Evolutionary conservation across 306 rosid species (phyloP), one percentile per base, ranked within the genome.

Genomic region (Quercus cerris): DNA sequence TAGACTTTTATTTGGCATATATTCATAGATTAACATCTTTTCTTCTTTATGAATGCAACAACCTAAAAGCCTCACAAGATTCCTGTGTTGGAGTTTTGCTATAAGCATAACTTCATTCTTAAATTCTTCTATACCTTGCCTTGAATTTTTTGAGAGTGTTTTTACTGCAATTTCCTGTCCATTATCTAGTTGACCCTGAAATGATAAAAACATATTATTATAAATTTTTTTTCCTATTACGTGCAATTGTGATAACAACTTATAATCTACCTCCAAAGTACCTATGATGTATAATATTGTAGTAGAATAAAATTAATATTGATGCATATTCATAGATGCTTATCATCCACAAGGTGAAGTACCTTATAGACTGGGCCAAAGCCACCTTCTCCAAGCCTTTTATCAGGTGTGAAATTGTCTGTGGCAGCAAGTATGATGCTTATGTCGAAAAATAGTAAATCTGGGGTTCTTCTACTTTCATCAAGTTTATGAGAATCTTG

Each of bases 81-180:
- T 85, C 79, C 88, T 71, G 56, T 85, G 88, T 17, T 85, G 88
- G 72, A 85, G 85, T 78, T 85, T 85, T 44, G 88, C 82, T 75
- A 85, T 85, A 4, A 85, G 54, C 76, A 75, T 71, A 58, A 81
- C 88, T 85, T 85, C 88, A 44, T 78, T 85, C 81, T 81, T 85
- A 81, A 85, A 85, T 75, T 85, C 85, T 22, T 85, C 79, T 20
- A 69, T 23, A n/a, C 85, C 88, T 66, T 85, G 88, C 75, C 81
- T 83, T 23, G 84, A 85, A 75, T 59, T 70, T 75, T 20, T 81
- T 81, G 44, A 38, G 13, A 85, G 85, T 72, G 79, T 85, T 38
- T 85, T 85, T 73, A 78, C 86, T 3, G 88, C 88, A 71, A 85
- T 66, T 78, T 85, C 85, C 8, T 35, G 38, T 75, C 88, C 88